Base-by-base conservation (phyloP, 2,329 filamentous ascomycete species). In the Alternaria ventricosa region DNA sequence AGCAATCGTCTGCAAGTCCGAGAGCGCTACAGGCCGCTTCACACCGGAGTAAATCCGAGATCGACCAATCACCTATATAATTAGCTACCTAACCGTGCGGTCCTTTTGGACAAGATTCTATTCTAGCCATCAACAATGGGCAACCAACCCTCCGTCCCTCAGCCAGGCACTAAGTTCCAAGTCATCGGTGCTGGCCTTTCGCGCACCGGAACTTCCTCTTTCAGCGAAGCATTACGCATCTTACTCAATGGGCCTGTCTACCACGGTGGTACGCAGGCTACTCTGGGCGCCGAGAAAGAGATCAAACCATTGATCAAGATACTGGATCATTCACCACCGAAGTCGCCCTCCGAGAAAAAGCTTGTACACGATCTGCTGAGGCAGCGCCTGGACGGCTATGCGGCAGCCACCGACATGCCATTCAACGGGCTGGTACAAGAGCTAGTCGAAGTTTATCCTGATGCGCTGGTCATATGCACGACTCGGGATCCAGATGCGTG, bases 191-290 rank as follows among this genome's bases (percentile, higher is more conserved):
- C 81, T 6, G 80, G 81, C 47, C 81, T 79, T 63, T 77, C 84
- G 13, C 79, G 85, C 54, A 86, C 84, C 1, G 85, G 84, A 13
- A 86, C 84, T 1, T 77, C 84, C 10, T 85, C 85, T 23, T 84
- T 86, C 77, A 82, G 81, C 33, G 68, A 81, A 43, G 85, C 85
- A 2, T 74, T 87, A 9, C 79, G 78, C 62, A 83, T 81, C 60
- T 78, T 87, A 4, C 81, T 86, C 6, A 71, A 83, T 41, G 84
- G 82, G 0, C 85, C 85, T 4, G 80, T 84, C 46, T 82, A 84
- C 69, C 85, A 87, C 64, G 82, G 83, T 54, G 85, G 85, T 23
- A 85, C 79, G 0, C 80, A 82, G 62, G 70, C 74, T 66, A 69
- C 18, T 8, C 45, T 60, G 4, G 73, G 66, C 5, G 36, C 57